Evolutionary conservation across 1,284 basidiomycete genomes (phyloP).

Genomic region (Moniliophthora roreri): DNA sequence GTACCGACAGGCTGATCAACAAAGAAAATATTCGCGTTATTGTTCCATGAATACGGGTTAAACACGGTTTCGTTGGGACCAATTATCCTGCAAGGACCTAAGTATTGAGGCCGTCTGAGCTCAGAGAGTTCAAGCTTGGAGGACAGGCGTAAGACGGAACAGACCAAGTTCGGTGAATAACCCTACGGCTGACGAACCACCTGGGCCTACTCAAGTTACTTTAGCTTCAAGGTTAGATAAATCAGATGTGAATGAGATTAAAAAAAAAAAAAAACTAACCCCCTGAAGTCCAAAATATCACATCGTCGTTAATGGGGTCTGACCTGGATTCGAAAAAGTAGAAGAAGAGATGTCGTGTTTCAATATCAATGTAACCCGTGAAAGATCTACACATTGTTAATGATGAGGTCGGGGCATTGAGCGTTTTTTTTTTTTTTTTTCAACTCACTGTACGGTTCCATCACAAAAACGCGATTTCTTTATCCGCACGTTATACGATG

Average conservation of each 20-base stretch:
- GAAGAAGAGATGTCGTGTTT: conserved; percentile 68
- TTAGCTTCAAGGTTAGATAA: neutral
- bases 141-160: neutral
- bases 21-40: conserved; percentile 70
- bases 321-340: conserved; percentile 67
- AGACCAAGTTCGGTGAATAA: conserved; percentile 51
- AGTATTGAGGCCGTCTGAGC: no score
- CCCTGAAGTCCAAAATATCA: conserved; percentile 56
- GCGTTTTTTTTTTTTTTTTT: no score
- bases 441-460: no score
- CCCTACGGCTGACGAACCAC: conserved; percentile 43
- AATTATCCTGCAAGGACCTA: conserved; percentile 52
- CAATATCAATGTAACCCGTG: conserved; percentile 46
- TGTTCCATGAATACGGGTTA: conserved; percentile 68
- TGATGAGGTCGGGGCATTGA: no score
- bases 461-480: no score
- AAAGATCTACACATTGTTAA: conserved; percentile 33
- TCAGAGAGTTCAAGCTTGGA: neutral
- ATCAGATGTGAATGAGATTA: neutral
- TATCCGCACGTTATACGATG: no score
- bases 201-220: conserved; percentile 33
- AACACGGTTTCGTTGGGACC: conserved; percentile 44
- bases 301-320: conserved; percentile 54
- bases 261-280: conserved; percentile 20
- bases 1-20: conserved; percentile 66